Base-by-base conservation (phyloP, 176 grass and related monocot genomes). In the Phyllostachys edulis region DNA sequence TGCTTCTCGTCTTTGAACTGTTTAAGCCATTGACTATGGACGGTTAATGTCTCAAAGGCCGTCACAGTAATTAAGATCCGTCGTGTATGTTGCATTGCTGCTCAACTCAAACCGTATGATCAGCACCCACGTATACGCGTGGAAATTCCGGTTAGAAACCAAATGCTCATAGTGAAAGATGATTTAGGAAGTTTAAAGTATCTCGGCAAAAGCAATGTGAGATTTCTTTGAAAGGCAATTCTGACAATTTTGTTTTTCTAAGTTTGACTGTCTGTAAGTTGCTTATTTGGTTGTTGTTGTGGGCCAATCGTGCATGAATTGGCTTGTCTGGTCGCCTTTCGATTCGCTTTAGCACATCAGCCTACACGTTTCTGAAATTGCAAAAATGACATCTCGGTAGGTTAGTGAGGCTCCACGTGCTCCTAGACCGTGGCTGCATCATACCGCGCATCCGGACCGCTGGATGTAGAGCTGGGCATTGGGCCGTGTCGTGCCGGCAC, bases 1-100 rank as follows among this genome's bases (percentile, higher is more conserved):
- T 79, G 65, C 54, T 38, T 72, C 46, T 72, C 15, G 38, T 72
- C 56, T 9, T 57, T 78, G 84, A 47, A 90, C 64, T 82, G 52
- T 76, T 85, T 4, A 40, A 77, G 20, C 71, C 71, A 77, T 85
- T 86, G 83, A 81, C 82, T 64, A 45, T 44, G 44, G 62, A 56
- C 26, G 4, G 17, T 6, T 21, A 16, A 27, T 67, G 38, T 0
- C 24, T 57, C 60, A 23, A 81, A 81, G 61, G 49, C 49, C 77
- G 7, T 34, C n/a, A 36, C 68, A 44, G 69, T 37, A 55, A 52
- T 76, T 8, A 73, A 32, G 54, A 11, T 26, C 51, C 34, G 67
- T 63, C 41, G 21, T 11, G 34, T 56, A n/a, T 0, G 73, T 20
- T 27, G 34, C 59, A 17, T 14, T 0, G 73, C 27, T 27, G 23